Evolutionary conservation across 2,329 filamentous ascomycete species (phyloP).

Genomic region (Aspergillus proliferans): DNA sequence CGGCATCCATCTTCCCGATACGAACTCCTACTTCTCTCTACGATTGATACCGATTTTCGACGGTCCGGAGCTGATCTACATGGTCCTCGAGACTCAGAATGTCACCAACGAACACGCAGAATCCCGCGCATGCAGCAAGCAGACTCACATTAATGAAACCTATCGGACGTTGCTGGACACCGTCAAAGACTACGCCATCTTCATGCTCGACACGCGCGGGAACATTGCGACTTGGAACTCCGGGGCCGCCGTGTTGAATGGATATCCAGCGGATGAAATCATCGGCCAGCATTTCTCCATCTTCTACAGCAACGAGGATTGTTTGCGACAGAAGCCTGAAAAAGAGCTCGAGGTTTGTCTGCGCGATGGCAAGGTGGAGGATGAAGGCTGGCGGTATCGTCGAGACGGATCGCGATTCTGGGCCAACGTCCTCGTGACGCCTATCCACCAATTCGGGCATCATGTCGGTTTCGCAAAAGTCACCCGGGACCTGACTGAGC

Average conservation of each 20-base stretch:
- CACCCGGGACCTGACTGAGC: constrained; percentile 53
- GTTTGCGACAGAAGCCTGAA: constrained; percentile 44
- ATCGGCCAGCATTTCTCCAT: constrained; percentile 54
- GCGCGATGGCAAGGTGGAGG: constrained; percentile 51
- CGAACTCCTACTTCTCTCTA: constrained; percentile 20
- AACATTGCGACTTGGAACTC: constrained; percentile 54
- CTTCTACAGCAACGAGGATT: constrained; percentile 51
- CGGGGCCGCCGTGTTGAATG: constrained; percentile 52
- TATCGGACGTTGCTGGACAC: constrained; percentile 58
- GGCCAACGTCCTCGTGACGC: constrained; percentile 56
- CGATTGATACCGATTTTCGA: constrained; percentile 41
- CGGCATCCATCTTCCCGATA: constrained; percentile 16
- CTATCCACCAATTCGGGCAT: constrained; percentile 47
- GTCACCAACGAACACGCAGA: constrained; percentile 24
- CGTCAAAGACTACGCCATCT: constrained; percentile 59
- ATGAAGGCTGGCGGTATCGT: constrained; percentile 55
- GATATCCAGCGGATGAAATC: constrained; percentile 50
- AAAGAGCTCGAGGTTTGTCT: constrained; percentile 49
- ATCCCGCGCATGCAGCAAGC: constrained; percentile 30
- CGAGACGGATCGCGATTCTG: constrained; percentile 56
- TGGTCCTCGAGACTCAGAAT: constrained; percentile 40
- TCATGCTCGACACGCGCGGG: constrained; percentile 53
- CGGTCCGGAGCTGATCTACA: constrained; percentile 31
- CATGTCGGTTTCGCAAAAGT: constrained; percentile 56
- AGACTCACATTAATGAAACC: constrained; percentile 46